Evolutionary conservation across 106 monocot genomes (phyloP).

Genomic region (Dendrobium chrysotoxum): DNA sequence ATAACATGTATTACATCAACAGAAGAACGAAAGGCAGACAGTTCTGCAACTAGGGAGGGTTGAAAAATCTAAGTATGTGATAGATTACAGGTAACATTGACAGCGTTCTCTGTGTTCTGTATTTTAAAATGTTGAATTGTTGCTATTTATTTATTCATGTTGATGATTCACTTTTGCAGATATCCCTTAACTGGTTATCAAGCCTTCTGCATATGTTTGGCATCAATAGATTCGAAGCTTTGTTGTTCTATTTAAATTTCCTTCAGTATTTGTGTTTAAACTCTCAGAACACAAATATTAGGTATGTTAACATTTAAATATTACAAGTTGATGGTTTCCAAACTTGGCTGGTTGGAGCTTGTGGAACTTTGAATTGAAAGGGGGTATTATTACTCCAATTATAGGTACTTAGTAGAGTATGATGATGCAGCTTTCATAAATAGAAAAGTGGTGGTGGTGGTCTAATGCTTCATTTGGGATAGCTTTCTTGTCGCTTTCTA

Average conservation of each 20-base stretch:
- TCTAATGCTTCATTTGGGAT: too few species aligned
- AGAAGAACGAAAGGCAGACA: slow-evolving; percentile 76
- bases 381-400: too few species aligned
- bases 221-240: slow-evolving; percentile 88
- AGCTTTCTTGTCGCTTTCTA: too few species aligned
- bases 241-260: slow-evolving; percentile 62
- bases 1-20: background rate
- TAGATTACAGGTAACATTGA: slow-evolving; percentile 60
- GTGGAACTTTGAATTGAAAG: too few species aligned
- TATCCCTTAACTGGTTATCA: slow-evolving; percentile 89
- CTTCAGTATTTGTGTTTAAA: background rate
- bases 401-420: too few species aligned
- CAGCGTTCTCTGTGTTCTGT: background rate
- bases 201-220: slow-evolving; percentile 94
- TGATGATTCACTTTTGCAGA: slow-evolving; percentile 29
- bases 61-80: background rate
- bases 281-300: too few species aligned
- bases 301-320: too few species aligned
- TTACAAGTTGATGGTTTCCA: background rate
- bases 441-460: too few species aligned
- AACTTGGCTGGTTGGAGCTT: background rate
- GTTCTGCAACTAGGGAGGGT: slow-evolving; percentile 24
- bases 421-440: too few species aligned
- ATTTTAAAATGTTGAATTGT: background rate
- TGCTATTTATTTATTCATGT: too few species aligned